Evolutionary conservation across 345 rosid species (phyloP).

Genomic region (Turnera subulata): DNA sequence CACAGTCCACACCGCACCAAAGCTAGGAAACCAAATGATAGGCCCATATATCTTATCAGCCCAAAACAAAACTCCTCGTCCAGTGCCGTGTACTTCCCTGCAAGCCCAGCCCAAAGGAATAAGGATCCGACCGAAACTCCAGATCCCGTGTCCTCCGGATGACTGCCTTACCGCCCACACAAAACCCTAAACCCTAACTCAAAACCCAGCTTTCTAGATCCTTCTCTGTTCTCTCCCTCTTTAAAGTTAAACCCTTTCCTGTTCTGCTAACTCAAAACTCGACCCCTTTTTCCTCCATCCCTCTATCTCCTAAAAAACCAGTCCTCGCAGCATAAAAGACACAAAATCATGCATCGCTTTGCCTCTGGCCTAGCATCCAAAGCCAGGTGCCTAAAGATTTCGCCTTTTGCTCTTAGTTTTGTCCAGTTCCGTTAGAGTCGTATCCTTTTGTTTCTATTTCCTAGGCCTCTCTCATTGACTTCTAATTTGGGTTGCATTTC

Average conservation of each 20-base stretch:
- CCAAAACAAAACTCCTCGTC: too few relatives aligned
- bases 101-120: not conserved
- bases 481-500: not conserved
- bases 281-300: not conserved
- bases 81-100: too few relatives aligned
- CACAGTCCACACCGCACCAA: too few relatives aligned
- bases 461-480: not conserved
- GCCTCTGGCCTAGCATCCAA: conserved; percentile 22
- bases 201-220: not conserved
- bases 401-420: not conserved
- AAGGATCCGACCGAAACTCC: too few relatives aligned
- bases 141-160: not conserved
- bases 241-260: not conserved
- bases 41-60: too few relatives aligned
- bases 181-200: conserved; percentile 16
- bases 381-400: conserved; percentile 5
- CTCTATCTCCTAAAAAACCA: too few relatives aligned
- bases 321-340: not conserved
- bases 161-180: conserved; percentile 15
- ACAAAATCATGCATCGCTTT: conserved; percentile 20
- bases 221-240: not conserved
- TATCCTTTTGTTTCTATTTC: too few relatives aligned
- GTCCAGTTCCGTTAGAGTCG: not conserved
- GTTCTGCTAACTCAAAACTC: not conserved
- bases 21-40: too few relatives aligned